A percentile compares a stretch with the other conserved stretches of the same genome.
phyloP scores from a whole-genome alignment of 2,329 filamentous ascomycete genomes.

The Cercospora zeae-maydis region DNA sequence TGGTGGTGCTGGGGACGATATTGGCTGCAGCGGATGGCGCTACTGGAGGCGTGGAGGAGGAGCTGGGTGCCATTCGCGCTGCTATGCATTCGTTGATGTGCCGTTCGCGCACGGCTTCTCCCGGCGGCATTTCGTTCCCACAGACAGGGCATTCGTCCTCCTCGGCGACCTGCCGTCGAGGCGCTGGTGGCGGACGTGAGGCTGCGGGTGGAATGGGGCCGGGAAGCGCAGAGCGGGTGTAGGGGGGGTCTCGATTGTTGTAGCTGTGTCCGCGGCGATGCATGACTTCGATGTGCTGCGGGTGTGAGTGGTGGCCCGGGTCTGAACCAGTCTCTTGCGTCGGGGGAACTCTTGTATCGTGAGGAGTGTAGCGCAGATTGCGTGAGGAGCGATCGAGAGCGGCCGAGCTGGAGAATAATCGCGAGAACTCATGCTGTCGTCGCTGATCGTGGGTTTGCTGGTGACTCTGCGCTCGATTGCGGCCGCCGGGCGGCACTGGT shows the following conservation, averaged over 20 bases:
- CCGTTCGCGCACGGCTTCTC: slow-evolving; percentile 41
- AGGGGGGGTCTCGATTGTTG: not conserved
- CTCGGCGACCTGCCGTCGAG: slow-evolving; percentile 47
- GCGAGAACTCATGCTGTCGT: not conserved
- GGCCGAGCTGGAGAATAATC: not conserved
- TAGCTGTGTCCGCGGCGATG: slow-evolving; percentile 3
- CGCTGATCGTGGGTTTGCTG: slow-evolving; percentile 7
- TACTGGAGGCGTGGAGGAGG: slow-evolving; percentile 15
- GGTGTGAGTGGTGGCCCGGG: not conserved
- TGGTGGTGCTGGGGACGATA: slow-evolving; percentile 6
- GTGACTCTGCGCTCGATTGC: slow-evolving; percentile 8
- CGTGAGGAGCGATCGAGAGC: slow-evolving; percentile 1
- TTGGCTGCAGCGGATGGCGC: slow-evolving; percentile 13
- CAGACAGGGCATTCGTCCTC: slow-evolving; percentile 80
- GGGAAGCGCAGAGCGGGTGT: not conserved
- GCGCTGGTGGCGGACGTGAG: slow-evolving; percentile 1
- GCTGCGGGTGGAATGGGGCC: not conserved
- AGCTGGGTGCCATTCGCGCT: slow-evolving; percentile 23
- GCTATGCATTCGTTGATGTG: slow-evolving; percentile 42
- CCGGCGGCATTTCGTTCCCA: slow-evolving; percentile 64
- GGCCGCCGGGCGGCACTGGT: slow-evolving; percentile 2
- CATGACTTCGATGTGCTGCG: not conserved
- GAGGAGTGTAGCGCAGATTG: not conserved
- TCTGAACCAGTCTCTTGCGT: not conserved
- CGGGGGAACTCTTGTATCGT: not conserved